A percentile compares a stretch with the other conserved stretches of the same genome.
Evolutionary conservation across 2,329 filamentous ascomycete genomes (phyloP).

Genomic region (Colletotrichum limetticola): DNA sequence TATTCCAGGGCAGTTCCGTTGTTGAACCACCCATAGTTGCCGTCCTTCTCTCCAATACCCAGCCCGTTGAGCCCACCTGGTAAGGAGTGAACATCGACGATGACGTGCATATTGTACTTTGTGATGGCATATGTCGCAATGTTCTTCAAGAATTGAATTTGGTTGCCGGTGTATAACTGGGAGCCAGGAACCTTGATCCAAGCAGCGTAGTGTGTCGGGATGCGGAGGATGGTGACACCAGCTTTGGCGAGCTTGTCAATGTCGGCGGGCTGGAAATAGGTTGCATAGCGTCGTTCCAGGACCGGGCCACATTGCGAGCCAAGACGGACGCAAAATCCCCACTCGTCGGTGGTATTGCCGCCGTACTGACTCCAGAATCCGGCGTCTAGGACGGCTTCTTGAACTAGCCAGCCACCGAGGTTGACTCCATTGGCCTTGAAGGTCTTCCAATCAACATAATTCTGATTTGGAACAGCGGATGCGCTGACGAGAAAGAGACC

Average conservation of each 20-base stretch:
- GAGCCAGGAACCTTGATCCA: constrained; percentile 18
- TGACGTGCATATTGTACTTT: too few relatives aligned
- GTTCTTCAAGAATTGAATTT: too few relatives aligned
- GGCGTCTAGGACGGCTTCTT: constrained; percentile 9
- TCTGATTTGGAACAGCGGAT: too few relatives aligned
- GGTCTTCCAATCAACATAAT: neutral
- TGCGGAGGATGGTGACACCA: constrained; percentile 7
- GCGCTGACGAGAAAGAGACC: too few relatives aligned
- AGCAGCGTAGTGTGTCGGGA: constrained; percentile 14
- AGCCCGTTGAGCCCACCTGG: too few relatives aligned
- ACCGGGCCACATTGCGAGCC: constrained; percentile 1
- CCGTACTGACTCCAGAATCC: neutral
- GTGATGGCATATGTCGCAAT: too few relatives aligned
- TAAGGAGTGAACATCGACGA: too few relatives aligned
- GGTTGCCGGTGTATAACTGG: constrained; percentile 6
- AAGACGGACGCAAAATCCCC: neutral
- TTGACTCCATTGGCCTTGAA: neutral
- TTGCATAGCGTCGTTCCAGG: constrained; percentile 10
- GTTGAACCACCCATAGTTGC: too few relatives aligned
- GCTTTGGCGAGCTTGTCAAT: constrained; percentile 19
- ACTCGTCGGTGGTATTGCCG: constrained; percentile 14
- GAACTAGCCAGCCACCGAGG: neutral
- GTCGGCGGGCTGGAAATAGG: constrained; percentile 4
- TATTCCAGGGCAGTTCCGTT: too few relatives aligned
- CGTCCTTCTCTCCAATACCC: too few relatives aligned